A percentile compares a stretch with the other conserved stretches of the same genome.
phyloP scores from a whole-genome alignment of 73 alveolate species.

The Paramecium bursaria region DNA sequence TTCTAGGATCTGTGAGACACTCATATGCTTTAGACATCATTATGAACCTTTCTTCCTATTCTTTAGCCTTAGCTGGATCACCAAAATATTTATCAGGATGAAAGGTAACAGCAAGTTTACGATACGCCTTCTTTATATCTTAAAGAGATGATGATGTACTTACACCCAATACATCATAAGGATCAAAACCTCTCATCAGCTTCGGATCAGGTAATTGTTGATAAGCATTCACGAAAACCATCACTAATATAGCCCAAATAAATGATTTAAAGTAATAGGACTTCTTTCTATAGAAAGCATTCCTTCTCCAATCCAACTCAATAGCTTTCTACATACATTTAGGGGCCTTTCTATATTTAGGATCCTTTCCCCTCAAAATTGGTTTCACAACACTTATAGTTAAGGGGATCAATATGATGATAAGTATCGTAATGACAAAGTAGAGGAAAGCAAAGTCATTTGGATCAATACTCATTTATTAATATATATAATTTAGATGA shows the following conservation, averaged over 20 bases:
- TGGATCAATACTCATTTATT: no score
- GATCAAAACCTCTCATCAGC: constrained; percentile 58
- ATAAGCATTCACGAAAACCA: constrained; percentile 29
- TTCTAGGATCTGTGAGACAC: constrained; percentile 55
- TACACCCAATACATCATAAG: constrained; percentile 48
- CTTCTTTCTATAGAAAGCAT: constrained; percentile 15
- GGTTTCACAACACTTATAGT: no score
- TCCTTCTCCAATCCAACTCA: constrained; percentile 37
- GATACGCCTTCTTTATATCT: constrained; percentile 44
- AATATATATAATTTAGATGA: no score
- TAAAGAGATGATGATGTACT: constrained; percentile 2
- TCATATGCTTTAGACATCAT: constrained; percentile 21
- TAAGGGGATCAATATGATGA: no score
- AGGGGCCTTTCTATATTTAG: constrained; percentile 56
- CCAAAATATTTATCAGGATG: constrained; percentile 65
- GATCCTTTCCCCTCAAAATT: no score
- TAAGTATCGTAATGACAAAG: no score
- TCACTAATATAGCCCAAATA: constrained; percentile 12
- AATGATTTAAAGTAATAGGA: constrained; percentile 31
- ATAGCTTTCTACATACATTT: constrained; percentile 11
- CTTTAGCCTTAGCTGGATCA: constrained; percentile 8
- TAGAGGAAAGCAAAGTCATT: no score
- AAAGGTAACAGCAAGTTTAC: constrained; percentile 9
- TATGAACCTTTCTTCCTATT: constrained; percentile 1
- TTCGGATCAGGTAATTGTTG: constrained; percentile 54